These are phyloP conservation scores for Mycena latifolia DNA, from an alignment of 768 basidiomycete genomes.

Conservation along the genomic window DNA sequence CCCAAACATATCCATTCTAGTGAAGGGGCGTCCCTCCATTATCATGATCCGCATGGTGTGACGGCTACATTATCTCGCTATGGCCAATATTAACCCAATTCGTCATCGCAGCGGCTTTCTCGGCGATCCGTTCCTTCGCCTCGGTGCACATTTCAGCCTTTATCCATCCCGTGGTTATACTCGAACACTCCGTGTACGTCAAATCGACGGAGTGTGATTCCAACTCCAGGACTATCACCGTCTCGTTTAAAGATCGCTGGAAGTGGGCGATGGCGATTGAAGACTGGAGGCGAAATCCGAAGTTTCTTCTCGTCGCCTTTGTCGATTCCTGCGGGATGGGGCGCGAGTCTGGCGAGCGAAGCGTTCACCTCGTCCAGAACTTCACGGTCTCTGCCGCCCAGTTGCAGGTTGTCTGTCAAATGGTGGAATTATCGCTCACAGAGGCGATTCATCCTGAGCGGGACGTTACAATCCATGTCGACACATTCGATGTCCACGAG, in stretches of 20 bases:
- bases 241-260: neutral
- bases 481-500: too few species aligned
- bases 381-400: too few species aligned
- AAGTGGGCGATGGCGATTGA: neutral
- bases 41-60: conserved; percentile 18
- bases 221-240: neutral
- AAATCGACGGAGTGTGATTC: neutral
- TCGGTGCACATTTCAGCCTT: conserved; percentile 10
- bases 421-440: too few species aligned
- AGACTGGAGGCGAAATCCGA: neutral
- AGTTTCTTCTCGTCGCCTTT: too few species aligned
- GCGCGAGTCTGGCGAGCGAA: too few species aligned
- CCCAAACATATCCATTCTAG: neutral
- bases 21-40: conserved; percentile 1
- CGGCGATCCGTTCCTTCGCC: conserved; percentile 5
- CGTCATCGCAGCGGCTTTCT: neutral
- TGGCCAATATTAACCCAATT: neutral
- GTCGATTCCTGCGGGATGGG: too few species aligned
- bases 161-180: neutral
- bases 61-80: neutral
- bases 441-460: too few species aligned
- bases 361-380: too few species aligned
- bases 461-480: too few species aligned
- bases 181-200: conserved; percentile 12
- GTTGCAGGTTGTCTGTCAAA: too few species aligned